Percentiles rank a stretch among this genome's conserved stretches.
Evolutionary conservation across 768 basidiomycete genomes (phyloP).

Genomic region (Solioccasus polychromus): DNA sequence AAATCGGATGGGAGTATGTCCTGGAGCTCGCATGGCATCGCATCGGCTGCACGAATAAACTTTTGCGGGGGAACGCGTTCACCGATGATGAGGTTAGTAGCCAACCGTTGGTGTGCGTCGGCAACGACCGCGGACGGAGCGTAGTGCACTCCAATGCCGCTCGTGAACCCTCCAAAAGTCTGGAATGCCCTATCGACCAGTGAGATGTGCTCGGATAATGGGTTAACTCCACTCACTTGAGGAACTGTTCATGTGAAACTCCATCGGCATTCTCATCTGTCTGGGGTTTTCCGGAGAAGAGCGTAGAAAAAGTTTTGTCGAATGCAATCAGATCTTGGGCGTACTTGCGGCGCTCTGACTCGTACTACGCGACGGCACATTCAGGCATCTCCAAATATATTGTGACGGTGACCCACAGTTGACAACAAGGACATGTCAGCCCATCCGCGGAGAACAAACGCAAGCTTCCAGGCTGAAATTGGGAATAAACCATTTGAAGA

Average conservation of each 20-base stretch:
- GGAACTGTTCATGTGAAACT: conserved; percentile 41
- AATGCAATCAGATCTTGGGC: conserved; percentile 55
- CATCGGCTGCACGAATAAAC: conserved; percentile 46
- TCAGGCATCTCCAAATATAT: not conserved
- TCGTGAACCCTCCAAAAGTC: conserved; percentile 44
- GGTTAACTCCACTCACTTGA: conserved; percentile 30
- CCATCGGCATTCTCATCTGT: conserved; percentile 37
- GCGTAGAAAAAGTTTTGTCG: conserved; percentile 48
- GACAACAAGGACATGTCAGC: conserved; percentile 44
- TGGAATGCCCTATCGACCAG: conserved; percentile 38
- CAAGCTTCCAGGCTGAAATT: conserved; percentile 49
- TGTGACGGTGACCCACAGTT: conserved; percentile 34
- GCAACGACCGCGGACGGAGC: conserved; percentile 37
- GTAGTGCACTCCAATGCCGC: conserved; percentile 52
- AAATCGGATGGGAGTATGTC: conserved; percentile 47
- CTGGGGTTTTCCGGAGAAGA: conserved; percentile 54
- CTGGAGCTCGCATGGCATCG: conserved; percentile 46
- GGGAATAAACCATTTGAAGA: not conserved
- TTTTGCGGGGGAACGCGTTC: conserved; percentile 48
- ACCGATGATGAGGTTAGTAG: conserved; percentile 43
- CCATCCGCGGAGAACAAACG: conserved; percentile 46
- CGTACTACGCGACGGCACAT: conserved; percentile 37
- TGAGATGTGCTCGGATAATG: not conserved
- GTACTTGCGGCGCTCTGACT: conserved; percentile 50
- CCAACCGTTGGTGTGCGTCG: conserved; percentile 34